Conservation (phyloP, 768 basidiomycete species). For the Kwoniella shandongensis region DNA sequence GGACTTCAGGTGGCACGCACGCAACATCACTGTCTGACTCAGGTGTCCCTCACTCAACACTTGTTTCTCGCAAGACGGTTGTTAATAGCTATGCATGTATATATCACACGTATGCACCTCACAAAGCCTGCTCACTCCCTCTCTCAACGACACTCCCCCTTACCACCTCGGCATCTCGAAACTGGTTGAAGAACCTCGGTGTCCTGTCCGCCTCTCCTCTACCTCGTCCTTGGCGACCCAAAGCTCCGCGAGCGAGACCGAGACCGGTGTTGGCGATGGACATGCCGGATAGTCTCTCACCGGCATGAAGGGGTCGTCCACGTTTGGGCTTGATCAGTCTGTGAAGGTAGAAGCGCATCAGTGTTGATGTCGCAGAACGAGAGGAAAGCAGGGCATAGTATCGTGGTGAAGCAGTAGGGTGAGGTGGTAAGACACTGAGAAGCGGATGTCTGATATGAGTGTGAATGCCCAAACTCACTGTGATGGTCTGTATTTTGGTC, state of each 20-base stretch:
- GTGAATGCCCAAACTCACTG: conserved; percentile 4
- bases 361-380: too few species aligned
- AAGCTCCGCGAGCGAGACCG: conserved; percentile 23
- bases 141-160: conserved; percentile 1
- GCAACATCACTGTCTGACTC: too few species aligned
- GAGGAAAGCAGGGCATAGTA: too few species aligned
- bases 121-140: too few species aligned
- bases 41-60: too few species aligned
- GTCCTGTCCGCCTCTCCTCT: conserved; percentile 9
- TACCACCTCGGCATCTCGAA: conserved; percentile 11
- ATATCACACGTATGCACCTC: too few species aligned
- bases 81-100: too few species aligned
- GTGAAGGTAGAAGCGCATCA: not conserved
- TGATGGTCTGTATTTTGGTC: conserved; percentile 2
- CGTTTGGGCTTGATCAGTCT: conserved; percentile 8
- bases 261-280: conserved; percentile 23
- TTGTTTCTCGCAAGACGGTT: too few species aligned
- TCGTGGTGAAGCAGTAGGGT: too few species aligned
- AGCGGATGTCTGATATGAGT: too few species aligned
- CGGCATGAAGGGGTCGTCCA: conserved; percentile 15
- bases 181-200: conserved; percentile 18
- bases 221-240: conserved; percentile 11
- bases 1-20: too few species aligned
- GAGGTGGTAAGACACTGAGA: too few species aligned
- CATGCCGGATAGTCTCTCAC: conserved; percentile 21